Conservation (phyloP, 2,329 filamentous ascomycete species). For the Cladorrhinum sp. region DNA sequence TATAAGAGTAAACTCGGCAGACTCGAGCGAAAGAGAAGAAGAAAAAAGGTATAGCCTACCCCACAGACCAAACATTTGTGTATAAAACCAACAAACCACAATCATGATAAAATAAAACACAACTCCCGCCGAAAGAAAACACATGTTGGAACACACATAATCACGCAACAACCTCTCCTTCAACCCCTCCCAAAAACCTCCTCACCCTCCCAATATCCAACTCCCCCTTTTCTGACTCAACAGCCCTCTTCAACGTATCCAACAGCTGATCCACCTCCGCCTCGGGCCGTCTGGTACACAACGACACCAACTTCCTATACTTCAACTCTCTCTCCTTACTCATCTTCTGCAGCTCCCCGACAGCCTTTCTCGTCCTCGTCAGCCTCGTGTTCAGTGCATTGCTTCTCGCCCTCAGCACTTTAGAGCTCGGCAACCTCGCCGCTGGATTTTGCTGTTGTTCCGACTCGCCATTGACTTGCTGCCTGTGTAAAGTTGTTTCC, state of each 20-base stretch:
- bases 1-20: neutral
- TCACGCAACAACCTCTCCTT: conserved; percentile 45
- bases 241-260: conserved; percentile 75
- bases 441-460: conserved; percentile 12
- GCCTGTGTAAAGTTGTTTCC: conserved; percentile 25
- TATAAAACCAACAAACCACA: neutral
- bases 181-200: conserved; percentile 76
- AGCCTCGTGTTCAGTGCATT: conserved; percentile 64
- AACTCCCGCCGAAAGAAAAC: neutral
- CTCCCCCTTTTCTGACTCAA: conserved; percentile 80
- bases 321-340: conserved; percentile 82
- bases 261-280: conserved; percentile 76
- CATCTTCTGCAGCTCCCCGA: conserved; percentile 69
- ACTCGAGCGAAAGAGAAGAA: neutral
- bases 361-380: conserved; percentile 63
- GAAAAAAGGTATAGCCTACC: neutral
- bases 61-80: neutral
- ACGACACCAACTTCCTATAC: conserved; percentile 81
- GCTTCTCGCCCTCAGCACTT: conserved; percentile 64
- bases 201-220: conserved; percentile 73
- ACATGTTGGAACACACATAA: neutral
- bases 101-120: neutral
- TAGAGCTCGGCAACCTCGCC: conserved; percentile 52
- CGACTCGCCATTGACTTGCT: conserved; percentile 30
- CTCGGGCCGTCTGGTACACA: conserved; percentile 80